phyloP scores from a whole-genome alignment of 805 yeast genomes.

The Candida coquimbonensis region DNA sequence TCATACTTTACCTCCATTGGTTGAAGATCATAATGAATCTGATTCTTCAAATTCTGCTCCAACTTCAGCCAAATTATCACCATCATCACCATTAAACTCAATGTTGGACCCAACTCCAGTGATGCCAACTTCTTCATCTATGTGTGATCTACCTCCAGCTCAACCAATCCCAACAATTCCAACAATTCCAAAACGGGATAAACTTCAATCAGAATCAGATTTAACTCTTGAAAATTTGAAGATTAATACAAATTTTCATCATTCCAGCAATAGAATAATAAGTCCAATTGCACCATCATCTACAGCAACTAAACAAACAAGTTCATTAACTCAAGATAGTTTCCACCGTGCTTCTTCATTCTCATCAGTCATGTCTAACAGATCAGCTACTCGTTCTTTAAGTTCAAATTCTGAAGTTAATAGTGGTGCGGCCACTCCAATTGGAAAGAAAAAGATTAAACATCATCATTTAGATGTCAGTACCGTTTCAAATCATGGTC shows the following conservation, averaged over 20 bases:
- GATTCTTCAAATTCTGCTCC: slow-evolving; percentile 4
- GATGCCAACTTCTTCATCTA: not conserved
- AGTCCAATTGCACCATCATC: not conserved
- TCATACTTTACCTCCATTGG: slow-evolving; percentile 9
- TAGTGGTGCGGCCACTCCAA: slow-evolving; percentile 2
- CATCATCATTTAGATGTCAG: slow-evolving; percentile 23
- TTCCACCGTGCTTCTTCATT: slow-evolving; percentile 6
- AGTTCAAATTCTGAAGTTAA: slow-evolving; percentile 1
- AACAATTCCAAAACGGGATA: too few relatives aligned
- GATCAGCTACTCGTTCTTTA: slow-evolving; percentile 1
- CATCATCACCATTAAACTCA: not conserved
- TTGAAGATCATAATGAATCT: slow-evolving; percentile 10
- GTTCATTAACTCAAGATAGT: not conserved
- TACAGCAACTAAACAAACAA: not conserved
- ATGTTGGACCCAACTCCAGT: not conserved
- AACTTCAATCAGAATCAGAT: not conserved
- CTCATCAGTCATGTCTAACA: slow-evolving; percentile 11
- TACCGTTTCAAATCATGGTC: slow-evolving; percentile 9
- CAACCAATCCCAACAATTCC: not conserved
- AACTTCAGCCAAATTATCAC: too few relatives aligned
- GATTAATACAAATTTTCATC: not conserved
- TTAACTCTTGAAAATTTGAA: not conserved
- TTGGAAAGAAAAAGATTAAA: slow-evolving; percentile 9
- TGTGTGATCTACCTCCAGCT: not conserved
- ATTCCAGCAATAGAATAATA: not conserved